Conservation (phyloP, 305 asterid genomes). For the Fraxinus dipetala region DNA sequence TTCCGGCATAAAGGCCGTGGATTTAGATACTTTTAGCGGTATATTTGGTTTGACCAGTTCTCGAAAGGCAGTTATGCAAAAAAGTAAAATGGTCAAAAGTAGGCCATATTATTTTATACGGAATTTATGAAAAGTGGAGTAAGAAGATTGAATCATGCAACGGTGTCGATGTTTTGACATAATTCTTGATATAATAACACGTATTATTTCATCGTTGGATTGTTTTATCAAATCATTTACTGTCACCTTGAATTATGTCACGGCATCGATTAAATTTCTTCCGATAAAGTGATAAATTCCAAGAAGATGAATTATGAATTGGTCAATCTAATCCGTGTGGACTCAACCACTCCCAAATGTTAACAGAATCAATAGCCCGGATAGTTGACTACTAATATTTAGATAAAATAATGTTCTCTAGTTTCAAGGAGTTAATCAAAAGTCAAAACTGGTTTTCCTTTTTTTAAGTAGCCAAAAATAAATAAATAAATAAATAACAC, state of each 20-base stretch:
- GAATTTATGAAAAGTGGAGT: background rate
- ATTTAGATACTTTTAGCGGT: too few species aligned
- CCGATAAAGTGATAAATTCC: too few species aligned
- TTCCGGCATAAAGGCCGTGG: too few species aligned
- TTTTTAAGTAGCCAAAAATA: background rate
- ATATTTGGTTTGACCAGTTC: background rate
- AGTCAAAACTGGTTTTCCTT: background rate
- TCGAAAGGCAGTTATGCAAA: background rate
- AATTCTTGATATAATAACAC: too few species aligned
- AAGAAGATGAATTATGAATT: background rate
- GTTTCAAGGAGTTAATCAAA: background rate
- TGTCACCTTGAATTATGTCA: too few species aligned
- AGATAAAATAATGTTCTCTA: background rate
- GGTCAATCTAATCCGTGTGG: background rate
- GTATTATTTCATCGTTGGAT: too few species aligned
- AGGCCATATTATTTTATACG: constrained; percentile 10
- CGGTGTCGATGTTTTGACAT: too few species aligned
- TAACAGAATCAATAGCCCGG: background rate
- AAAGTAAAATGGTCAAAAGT: constrained; percentile 26
- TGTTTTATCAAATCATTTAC: too few species aligned
- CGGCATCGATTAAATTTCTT: too few species aligned
- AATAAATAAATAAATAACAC: too few species aligned
- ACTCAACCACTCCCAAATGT: background rate
- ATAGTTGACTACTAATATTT: background rate
- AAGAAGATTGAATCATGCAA: background rate